Percentiles rank a stretch among this genome's conserved stretches.
These are phyloP conservation scores for Ganoderma meredithae DNA, from an alignment of 1,284 basidiomycete species.

Conservation along the genomic window DNA sequence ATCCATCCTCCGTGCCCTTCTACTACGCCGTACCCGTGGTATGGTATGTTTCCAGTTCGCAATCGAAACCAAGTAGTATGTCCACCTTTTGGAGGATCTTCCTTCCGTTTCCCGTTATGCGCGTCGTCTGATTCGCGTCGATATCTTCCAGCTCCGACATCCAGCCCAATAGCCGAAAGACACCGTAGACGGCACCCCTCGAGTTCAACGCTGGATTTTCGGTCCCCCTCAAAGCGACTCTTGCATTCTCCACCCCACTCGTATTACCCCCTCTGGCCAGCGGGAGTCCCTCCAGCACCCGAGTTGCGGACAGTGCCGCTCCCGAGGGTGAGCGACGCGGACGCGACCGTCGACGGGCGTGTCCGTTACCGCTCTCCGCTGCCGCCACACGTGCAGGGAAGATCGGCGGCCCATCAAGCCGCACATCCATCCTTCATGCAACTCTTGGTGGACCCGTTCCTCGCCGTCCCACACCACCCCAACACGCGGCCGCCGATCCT, in stretches of 20 bases:
- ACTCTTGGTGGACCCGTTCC: slow-evolving; percentile 4
- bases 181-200: neutral
- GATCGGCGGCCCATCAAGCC: neutral
- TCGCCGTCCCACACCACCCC: slow-evolving; percentile 10
- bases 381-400: neutral
- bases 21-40: neutral
- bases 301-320: neutral
- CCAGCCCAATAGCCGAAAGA: neutral
- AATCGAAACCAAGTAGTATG: neutral
- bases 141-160: neutral
- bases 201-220: neutral
- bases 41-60: neutral
- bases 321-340: neutral
- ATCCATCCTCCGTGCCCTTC: neutral
- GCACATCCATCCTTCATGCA: neutral
- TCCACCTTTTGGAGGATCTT: neutral
- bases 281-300: neutral
- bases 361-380: neutral
- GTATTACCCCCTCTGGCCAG: neutral
- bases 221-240: neutral
- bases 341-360: neutral
- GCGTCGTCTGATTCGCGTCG: neutral
- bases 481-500: neutral
- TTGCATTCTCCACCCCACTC: neutral
- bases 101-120: neutral